These are phyloP conservation scores for Aegle marmelos DNA, from an alignment of 345 rosid species.

Conservation along the genomic window DNA sequence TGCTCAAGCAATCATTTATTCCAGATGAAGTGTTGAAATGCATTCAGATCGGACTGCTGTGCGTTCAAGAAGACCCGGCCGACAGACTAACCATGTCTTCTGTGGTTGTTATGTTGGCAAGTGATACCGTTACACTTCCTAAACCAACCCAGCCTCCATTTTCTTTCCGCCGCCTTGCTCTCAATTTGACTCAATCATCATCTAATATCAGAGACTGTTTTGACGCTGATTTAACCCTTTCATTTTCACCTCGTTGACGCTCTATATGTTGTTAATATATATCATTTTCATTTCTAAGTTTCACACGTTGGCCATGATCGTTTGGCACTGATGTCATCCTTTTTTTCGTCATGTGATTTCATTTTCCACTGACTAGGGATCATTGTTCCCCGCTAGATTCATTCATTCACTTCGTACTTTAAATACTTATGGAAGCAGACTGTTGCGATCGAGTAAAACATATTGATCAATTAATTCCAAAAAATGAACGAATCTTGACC, in stretches of 20 bases:
- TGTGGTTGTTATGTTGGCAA: slow-evolving; percentile 4
- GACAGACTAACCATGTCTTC: slow-evolving; percentile 19
- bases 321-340: neutral
- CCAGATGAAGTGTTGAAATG: slow-evolving; percentile 7
- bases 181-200: neutral
- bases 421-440: neutral
- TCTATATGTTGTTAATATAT: neutral
- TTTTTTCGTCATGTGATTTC: neutral
- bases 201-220: neutral
- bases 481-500: neutral
- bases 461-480: neutral
- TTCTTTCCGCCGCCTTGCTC: slow-evolving; percentile 9
- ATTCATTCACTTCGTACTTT: neutral
- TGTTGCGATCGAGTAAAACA: neutral
- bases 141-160: slow-evolving; percentile 22
- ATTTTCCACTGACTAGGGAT: neutral
- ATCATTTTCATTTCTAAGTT: neutral
- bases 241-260: slow-evolving; percentile 11
- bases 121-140: slow-evolving; percentile 17
- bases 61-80: slow-evolving; percentile 19
- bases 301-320: neutral
- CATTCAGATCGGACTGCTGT: slow-evolving; percentile 17
- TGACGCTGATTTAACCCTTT: slow-evolving; percentile 9
- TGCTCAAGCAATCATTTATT: neutral
- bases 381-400: neutral